Percentiles rank a stretch among this genome's conserved stretches.
phyloP scores from a whole-genome alignment of 2,329 filamentous ascomycete species.

The Orbilia ellipsospora region DNA sequence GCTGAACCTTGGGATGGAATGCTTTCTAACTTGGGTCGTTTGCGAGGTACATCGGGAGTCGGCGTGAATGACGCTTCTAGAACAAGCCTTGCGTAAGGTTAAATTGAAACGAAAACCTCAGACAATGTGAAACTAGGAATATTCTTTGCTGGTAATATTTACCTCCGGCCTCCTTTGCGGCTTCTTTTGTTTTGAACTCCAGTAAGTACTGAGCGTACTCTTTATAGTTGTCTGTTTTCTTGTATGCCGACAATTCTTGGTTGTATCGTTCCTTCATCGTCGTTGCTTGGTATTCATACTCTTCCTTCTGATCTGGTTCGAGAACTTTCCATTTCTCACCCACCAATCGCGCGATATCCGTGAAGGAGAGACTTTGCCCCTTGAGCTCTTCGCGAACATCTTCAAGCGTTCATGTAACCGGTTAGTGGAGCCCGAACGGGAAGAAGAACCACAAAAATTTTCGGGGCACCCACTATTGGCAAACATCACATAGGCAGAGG shows the following conservation, averaged over 20 bases:
- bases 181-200: slow-evolving; percentile 77
- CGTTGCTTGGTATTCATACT: slow-evolving; percentile 77
- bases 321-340: slow-evolving; percentile 84
- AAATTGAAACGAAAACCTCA: slow-evolving; percentile 41
- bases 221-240: slow-evolving; percentile 77
- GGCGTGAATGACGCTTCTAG: slow-evolving; percentile 50
- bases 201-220: slow-evolving; percentile 77
- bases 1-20: slow-evolving; percentile 54
- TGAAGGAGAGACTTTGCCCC: slow-evolving; percentile 80
- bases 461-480: slow-evolving; percentile 75
- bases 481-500: slow-evolving; percentile 86
- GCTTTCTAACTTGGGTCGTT: slow-evolving; percentile 58
- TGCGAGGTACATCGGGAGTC: slow-evolving; percentile 56
- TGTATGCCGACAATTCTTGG: slow-evolving; percentile 77
- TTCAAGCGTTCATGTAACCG: slow-evolving; percentile 32
- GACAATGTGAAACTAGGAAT: neutral
- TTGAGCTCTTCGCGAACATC: slow-evolving; percentile 77
- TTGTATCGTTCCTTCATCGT: slow-evolving; percentile 81
- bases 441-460: neutral
- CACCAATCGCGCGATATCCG: slow-evolving; percentile 83
- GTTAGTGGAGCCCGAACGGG: neutral
- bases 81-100: slow-evolving; percentile 54
- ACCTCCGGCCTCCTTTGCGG: slow-evolving; percentile 66
- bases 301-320: slow-evolving; percentile 74
- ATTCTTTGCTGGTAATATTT: slow-evolving; percentile 16